Evolutionary conservation across 306 rosid genomes (phyloP), one percentile per base, ranked within the genome.

Genomic region (Vicia sativa): DNA sequence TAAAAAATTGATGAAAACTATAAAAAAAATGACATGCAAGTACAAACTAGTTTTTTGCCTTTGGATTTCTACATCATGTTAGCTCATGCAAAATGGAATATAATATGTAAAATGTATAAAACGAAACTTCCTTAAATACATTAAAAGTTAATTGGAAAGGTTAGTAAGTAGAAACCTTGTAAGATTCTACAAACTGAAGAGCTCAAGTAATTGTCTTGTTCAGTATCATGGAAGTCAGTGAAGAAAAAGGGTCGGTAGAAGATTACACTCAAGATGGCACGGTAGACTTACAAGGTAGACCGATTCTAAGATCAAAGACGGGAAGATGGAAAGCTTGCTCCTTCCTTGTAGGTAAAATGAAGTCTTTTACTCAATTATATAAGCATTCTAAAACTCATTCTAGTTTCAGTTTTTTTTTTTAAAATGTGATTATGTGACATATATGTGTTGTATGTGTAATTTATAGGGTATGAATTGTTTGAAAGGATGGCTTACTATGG

Each of bases 401-500:
- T n/a, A n/a, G n/a, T n/a, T n/a, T n/a, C n/a, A n/a, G n/a, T n/a
- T n/a, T n/a, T n/a, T n/a, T n/a, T n/a, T 34, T 7, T 34, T 1
- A 34, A 9, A 34, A 34, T 34, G 9, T 34, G 38, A 34, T 34
- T 34, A 34, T 34, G 38, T 34, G 38, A 34, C 38, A 6, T 34
- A 34, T 6, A 2, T 34, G 9, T 34, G 38, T 34, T 34, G 11
- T 15, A n/a, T 55, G 15, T 76, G 16, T 39, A 4, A 62, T 57
- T 43, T 42, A 57, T 35, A 87, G 96, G 78, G 62, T 85, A 84
- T 70, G 92, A 87, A 74, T 71, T 87, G 58, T 83, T 91, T 80
- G 95, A 91, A 77, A 89, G 97, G 82, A 91, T 91, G 96, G 91
- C 97, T 63, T 82, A 79, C 69, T 80, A 85, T 26, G 96, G 97